Evolutionary conservation across 805 yeast genomes (phyloP), one percentile per base, ranked within the genome.

Genomic region (Priceomyces castillae): DNA sequence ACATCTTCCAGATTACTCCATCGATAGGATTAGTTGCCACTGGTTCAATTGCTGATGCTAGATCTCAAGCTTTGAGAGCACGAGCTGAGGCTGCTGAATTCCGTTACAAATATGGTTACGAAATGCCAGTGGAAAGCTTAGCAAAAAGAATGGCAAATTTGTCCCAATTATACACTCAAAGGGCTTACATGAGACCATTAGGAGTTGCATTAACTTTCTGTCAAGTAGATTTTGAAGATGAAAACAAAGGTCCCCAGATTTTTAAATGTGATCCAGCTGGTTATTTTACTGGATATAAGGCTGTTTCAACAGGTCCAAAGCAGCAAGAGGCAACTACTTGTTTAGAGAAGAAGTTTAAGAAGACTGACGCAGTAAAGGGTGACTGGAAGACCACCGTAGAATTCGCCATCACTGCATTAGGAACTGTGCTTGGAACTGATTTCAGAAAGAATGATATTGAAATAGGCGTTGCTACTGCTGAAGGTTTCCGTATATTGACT

Each of bases 211-310:
- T 90, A 59, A 89, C 97, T 19, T 84, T 92, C 58, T 77, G 90
- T 46, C 81, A 95, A 36, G 83, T 86, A 44, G 74, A 69, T 42
- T 56, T 59, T 30, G 74, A 69, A 46, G 97, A 90, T 64, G 97
- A 89, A 59, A 95, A 84, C 66, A 65, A 72, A 42, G 99, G 98
- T 1, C 97, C 99, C 20, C 81, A 82, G 56, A 76, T 94, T 47
- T 90, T 79, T 73, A 94, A 92, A 72, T 83, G 94, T 52, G 99
- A 94, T 67, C 99, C 99, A 14, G 98, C 99, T 3, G 99, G 99
- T 6, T 92, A 92, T 67, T 94, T 73, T 61, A 83, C 87, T 43
- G 94, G 96, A 22, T 87, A 86, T 50, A 85, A 85, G 67, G 98
- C 98, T 2, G 84, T 90, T 23, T 82, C 97, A 7, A 86, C 97